These are phyloP conservation scores for Daldinia bambusicola DNA, from an alignment of 495 filamentous ascomycete genomes.

Conservation along the genomic window DNA sequence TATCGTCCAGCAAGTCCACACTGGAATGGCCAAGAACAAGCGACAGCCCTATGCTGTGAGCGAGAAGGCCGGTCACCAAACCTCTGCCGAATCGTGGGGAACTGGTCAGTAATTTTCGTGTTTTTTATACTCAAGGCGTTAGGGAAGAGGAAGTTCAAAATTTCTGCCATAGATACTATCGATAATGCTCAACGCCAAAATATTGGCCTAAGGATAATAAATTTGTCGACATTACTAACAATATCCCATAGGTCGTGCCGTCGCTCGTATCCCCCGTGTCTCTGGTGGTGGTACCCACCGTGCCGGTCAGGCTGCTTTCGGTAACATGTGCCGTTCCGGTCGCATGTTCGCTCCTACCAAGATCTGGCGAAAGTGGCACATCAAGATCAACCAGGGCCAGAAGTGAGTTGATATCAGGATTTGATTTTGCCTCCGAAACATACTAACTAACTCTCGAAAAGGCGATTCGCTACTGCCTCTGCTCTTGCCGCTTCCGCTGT, in stretches of 20 bases:
- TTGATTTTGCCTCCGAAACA: background rate
- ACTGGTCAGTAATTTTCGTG: slow-evolving; percentile 78
- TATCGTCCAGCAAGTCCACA: slow-evolving; percentile 98
- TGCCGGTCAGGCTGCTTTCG: slow-evolving; percentile 99
- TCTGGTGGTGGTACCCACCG: slow-evolving; percentile 99
- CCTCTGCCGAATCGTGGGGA: slow-evolving; percentile 99
- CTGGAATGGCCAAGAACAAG: slow-evolving; percentile 99
- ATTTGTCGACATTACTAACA: slow-evolving; percentile 45
- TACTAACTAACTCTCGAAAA: slow-evolving; percentile 49
- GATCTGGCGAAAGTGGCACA: slow-evolving; percentile 99
- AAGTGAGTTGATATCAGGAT: slow-evolving; percentile 67
- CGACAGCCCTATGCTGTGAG: slow-evolving; percentile 99
- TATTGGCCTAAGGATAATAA: background rate
- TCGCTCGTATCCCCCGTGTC: slow-evolving; percentile 99
- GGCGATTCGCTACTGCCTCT: slow-evolving; percentile 96
- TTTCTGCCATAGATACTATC: background rate
- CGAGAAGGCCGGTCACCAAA: slow-evolving; percentile 99
- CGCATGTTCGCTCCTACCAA: slow-evolving; percentile 99
- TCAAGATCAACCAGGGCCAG: slow-evolving; percentile 98
- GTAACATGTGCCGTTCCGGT: slow-evolving; percentile 99
- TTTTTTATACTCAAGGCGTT: background rate
- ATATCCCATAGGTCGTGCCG: slow-evolving; percentile 81
- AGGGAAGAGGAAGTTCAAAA: background rate
- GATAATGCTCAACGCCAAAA: background rate
- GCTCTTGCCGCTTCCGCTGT: slow-evolving; percentile 96